Percentiles rank a stretch among this genome's conserved stretches.
Conservation (phyloP, 768 basidiomycete genomes). For the Mycena maculata region DNA sequence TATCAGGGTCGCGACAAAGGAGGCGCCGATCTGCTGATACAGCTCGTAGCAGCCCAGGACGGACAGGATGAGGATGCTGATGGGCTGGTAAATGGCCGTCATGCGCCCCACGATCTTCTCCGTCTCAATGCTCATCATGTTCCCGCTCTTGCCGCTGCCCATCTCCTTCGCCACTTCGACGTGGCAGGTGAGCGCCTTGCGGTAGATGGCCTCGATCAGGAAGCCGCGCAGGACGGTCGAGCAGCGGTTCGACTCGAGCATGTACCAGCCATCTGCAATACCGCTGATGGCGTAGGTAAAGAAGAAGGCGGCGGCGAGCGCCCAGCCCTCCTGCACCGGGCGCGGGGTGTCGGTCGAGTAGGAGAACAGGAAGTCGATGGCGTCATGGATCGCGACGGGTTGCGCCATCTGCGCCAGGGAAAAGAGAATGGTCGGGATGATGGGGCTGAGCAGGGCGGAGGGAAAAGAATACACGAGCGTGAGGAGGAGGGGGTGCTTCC, state of each 20-base stretch:
- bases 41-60: constrained; percentile 10
- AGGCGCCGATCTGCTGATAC: constrained; percentile 13
- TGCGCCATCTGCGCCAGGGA: constrained; percentile 18
- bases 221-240: constrained; percentile 17
- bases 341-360: constrained; percentile 9
- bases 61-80: constrained; percentile 15
- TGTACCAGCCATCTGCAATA: constrained; percentile 24
- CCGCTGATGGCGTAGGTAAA: constrained; percentile 15
- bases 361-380: constrained; percentile 8
- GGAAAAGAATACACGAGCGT: constrained; percentile 12
- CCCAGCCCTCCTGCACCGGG: constrained; percentile 13
- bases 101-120: constrained; percentile 20
- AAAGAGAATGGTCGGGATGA: neutral
- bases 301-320: constrained; percentile 15
- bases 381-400: constrained; percentile 6
- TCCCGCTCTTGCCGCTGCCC: constrained; percentile 12
- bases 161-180: constrained; percentile 24
- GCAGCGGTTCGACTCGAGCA: constrained; percentile 18
- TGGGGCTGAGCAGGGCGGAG: neutral
- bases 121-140: constrained; percentile 19
- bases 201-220: constrained; percentile 20
- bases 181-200: constrained; percentile 17
- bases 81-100: constrained; percentile 19
- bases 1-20: constrained; percentile 16
- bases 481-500: constrained; percentile 12